Percentiles rank a stretch among this genome's conserved stretches.
phyloP scores from a whole-genome alignment of 352 stramenopile species.

The Phytophthora macrochlamydospora region DNA sequence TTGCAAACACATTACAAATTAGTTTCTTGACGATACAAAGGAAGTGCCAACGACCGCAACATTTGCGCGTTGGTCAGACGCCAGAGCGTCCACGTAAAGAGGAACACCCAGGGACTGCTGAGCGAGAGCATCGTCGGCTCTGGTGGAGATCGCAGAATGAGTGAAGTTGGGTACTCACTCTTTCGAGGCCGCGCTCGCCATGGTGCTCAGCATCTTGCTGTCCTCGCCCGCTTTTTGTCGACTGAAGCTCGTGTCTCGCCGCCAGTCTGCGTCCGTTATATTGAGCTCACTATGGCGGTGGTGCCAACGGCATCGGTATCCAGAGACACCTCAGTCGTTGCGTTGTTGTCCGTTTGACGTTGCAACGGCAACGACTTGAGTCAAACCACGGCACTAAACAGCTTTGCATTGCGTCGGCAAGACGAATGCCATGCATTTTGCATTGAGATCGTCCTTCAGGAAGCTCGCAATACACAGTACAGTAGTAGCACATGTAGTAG shows the following conservation, averaged over 20 bases:
- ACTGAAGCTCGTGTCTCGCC: neutral
- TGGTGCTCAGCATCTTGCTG: constrained; percentile 18
- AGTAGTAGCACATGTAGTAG: no score
- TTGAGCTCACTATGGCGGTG: neutral
- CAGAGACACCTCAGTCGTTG: neutral
- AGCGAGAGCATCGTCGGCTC: constrained; percentile 16
- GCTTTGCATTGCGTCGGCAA: no score
- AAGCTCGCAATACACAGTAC: no score
- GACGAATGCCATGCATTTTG: no score
- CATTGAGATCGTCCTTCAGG: no score
- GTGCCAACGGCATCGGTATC: neutral
- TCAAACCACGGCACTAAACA: no score
- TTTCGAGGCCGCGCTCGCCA: constrained; percentile 16
- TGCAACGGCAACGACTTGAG: neutral
- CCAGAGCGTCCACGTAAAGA: constrained; percentile 17
- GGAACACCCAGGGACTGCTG: constrained; percentile 1
- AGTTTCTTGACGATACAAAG: neutral
- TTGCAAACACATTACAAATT: constrained; percentile 5
- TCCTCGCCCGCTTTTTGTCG: neutral
- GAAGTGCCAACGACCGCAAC: constrained; percentile 2
- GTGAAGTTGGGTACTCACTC: constrained; percentile 17
- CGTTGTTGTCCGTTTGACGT: neutral
- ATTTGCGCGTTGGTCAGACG: constrained; percentile 19
- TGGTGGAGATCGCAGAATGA: constrained; percentile 1
- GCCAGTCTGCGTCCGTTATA: neutral